Evolutionary conservation across 441 rosid species (phyloP), one percentile per base, ranked within the genome.

Genomic region (Erodium texanum): DNA sequence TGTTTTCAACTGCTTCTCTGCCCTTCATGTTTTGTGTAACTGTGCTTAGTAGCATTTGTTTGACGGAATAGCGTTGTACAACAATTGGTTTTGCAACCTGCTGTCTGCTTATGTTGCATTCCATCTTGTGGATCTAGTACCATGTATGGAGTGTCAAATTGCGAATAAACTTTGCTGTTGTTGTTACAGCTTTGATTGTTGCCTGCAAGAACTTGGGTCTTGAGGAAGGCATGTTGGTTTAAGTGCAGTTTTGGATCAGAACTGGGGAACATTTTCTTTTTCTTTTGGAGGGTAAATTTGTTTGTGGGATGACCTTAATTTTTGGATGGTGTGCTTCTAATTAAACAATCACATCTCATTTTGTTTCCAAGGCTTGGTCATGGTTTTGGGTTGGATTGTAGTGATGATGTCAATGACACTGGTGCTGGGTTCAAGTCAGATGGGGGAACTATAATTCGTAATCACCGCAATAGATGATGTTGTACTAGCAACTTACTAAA

Each of bases 141-240:
- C 75, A 24, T 70, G 78, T 74, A 73, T 72, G 69, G 38, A 74
- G 76, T 82, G 78, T 81, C 29, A 77, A 78, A 73, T 67, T 67
- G 80, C 75, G 64, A 86, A 81, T 85, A 80, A 84, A 82, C 79
- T 71, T 78, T 82, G 73, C 75, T 82, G 77, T 84, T 83, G 78
- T 88, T 85, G 83, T 85, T 82, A 83, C 89, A 83, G 85, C 86
- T 85, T 65, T 77, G 82, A 78, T 58, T 76, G 73, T 79, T 86
- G 84, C 82, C 84, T 86, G 72, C 85, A 86, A 82, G 80, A 81
- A 84, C 84, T 86, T 82, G 82, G 81, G 88, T 88, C 82, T 79
- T 82, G 84, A 81, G 73, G 83, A 82, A 80, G 84, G 83, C 86
- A 81, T 82, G 74, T 75, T 76, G 77, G 83, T 81, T 70, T 81